Evolutionary conservation across 2,329 filamentous ascomycete species (phyloP).

Genomic region (Xylariaceae sp.): DNA sequence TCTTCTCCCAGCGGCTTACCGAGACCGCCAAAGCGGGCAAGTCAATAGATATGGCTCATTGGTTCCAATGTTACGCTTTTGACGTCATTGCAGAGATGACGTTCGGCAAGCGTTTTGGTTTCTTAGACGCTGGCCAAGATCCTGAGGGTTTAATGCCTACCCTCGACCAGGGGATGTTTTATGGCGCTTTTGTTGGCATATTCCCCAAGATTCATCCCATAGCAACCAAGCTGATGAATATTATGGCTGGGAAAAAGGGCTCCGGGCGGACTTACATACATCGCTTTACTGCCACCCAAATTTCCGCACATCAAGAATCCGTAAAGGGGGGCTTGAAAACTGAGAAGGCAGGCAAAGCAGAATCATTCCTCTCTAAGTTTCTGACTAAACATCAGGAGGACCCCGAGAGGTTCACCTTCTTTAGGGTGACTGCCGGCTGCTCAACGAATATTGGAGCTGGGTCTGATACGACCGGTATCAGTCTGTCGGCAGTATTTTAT

Average conservation of each 20-base stretch:
- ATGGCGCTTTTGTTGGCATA: constrained; percentile 25
- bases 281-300: constrained; percentile 21
- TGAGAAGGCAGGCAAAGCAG: neutral
- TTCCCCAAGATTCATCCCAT: constrained; percentile 17
- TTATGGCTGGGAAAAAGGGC: constrained; percentile 17
- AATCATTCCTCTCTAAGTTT: constrained; percentile 30
- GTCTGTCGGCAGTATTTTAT: constrained; percentile 30
- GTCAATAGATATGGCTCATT: constrained; percentile 31
- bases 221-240: constrained; percentile 9
- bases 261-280: constrained; percentile 26
- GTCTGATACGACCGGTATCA: constrained; percentile 35
- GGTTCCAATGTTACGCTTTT: constrained; percentile 39
- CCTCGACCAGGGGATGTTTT: constrained; percentile 23
- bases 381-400: constrained; percentile 22
- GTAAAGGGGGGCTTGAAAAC: neutral
- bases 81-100: constrained; percentile 38
- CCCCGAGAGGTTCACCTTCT: constrained; percentile 30
- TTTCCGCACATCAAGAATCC: constrained; percentile 12
- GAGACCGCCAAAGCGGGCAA: constrained; percentile 22
- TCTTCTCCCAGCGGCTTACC: constrained; percentile 27
- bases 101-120: constrained; percentile 33
- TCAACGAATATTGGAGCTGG: constrained; percentile 32
- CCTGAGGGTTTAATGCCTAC: constrained; percentile 26
- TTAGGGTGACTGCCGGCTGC: constrained; percentile 20
- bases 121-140: constrained; percentile 34